phyloP scores from a whole-genome alignment of 2,329 filamentous ascomycete genomes.

The Fusarium sarcochroum region DNA sequence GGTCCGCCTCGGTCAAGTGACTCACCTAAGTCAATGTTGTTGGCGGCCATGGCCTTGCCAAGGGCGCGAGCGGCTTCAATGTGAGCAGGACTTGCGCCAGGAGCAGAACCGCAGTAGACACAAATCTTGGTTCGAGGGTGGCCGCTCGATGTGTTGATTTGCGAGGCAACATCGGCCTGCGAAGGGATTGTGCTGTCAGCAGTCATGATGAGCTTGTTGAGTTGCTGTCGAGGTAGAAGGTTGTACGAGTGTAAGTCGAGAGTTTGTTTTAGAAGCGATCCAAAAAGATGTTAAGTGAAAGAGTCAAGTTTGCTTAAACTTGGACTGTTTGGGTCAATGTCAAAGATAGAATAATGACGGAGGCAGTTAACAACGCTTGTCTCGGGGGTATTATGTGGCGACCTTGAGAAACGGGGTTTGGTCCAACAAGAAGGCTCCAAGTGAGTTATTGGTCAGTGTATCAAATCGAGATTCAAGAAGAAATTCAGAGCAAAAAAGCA shows the following conservation, averaged over 20 bases:
- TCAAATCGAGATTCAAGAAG: constrained; percentile 9
- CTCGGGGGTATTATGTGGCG: constrained; percentile 28
- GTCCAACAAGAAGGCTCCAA: constrained; percentile 20
- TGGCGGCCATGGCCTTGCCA: constrained; percentile 78
- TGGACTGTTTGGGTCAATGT: constrained; percentile 2
- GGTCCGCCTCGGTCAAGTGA: constrained; percentile 25
- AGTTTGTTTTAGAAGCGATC: neutral
- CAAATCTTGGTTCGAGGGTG: constrained; percentile 77
- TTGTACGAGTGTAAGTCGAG: neutral
- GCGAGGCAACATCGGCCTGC: constrained; percentile 27
- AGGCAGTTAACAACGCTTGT: constrained; percentile 22
- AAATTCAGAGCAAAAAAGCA: constrained; percentile 5
- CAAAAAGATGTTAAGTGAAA: neutral
- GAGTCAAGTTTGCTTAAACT: neutral
- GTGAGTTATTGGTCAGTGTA: constrained; percentile 18
- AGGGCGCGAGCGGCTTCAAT: constrained; percentile 83
- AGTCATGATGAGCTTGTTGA: constrained; percentile 47
- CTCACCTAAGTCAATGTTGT: constrained; percentile 81
- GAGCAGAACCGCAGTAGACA: constrained; percentile 91
- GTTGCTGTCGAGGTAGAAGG: neutral
- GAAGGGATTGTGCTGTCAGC: constrained; percentile 42
- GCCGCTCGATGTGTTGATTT: constrained; percentile 49
- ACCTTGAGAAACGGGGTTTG: constrained; percentile 4
- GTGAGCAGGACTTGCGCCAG: constrained; percentile 80
- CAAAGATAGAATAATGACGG: constrained; percentile 18